These are phyloP conservation scores for Tanacetum coccineum DNA, from an alignment of 129 eudicot genomes.

Conservation along the genomic window DNA sequence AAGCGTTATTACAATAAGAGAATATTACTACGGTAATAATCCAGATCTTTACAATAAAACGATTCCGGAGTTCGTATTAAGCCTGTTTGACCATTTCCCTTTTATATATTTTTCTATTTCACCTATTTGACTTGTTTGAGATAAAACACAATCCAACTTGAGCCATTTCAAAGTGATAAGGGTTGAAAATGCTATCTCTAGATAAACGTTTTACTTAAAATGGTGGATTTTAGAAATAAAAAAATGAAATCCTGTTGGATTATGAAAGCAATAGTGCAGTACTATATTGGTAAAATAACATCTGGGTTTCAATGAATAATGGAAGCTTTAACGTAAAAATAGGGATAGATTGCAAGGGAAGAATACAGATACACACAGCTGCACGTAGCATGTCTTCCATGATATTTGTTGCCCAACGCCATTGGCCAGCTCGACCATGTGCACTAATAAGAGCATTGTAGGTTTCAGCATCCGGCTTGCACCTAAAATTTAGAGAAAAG, in stretches of 20 bases:
- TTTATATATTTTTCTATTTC: too few species aligned
- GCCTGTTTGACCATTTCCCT: too few species aligned
- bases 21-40: too few species aligned
- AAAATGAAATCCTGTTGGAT: neutral
- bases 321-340: slow-evolving; percentile 34
- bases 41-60: too few species aligned
- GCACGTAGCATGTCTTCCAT: slow-evolving; percentile 99
- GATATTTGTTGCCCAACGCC: slow-evolving; percentile 98
- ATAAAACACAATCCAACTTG: neutral
- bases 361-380: slow-evolving; percentile 73
- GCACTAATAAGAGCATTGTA: slow-evolving; percentile 88
- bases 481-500: slow-evolving; percentile 39
- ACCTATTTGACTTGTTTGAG: neutral
- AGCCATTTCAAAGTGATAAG: neutral
- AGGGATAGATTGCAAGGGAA: slow-evolving; percentile 44
- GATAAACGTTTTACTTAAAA: neutral
- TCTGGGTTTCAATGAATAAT: slow-evolving; percentile 21
- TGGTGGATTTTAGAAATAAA: neutral
- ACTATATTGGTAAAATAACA: neutral
- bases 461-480: slow-evolving; percentile 93
- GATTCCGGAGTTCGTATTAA: too few species aligned
- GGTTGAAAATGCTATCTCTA: neutral
- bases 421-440: slow-evolving; percentile 96
- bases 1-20: too few species aligned
- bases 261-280: neutral